Percentiles rank a stretch among this genome's conserved stretches.
phyloP scores from a whole-genome alignment of 2,329 filamentous ascomycete genomes.

The Colletotrichum sp. region DNA sequence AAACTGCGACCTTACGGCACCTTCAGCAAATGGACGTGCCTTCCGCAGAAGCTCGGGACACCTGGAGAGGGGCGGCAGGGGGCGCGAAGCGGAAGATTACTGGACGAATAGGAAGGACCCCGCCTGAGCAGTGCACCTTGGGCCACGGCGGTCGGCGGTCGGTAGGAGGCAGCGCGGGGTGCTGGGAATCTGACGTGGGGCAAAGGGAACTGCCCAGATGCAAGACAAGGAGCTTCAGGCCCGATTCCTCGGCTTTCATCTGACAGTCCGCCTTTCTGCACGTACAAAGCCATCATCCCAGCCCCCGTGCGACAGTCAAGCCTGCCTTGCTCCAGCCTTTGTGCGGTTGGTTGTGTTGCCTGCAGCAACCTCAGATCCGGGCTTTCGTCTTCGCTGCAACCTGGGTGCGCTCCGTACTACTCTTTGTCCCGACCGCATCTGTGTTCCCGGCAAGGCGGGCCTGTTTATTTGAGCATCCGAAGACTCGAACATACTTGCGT shows the following conservation, averaged over 20 bases:
- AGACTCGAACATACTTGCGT: background rate
- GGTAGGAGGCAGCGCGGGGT: slow-evolving; percentile 7
- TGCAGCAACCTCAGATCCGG: background rate
- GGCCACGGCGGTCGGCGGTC: background rate
- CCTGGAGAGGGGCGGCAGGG: background rate
- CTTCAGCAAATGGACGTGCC: background rate
- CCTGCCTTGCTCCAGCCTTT: background rate
- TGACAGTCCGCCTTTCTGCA: slow-evolving; percentile 19
- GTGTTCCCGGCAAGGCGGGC: background rate
- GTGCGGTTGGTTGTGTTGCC: background rate
- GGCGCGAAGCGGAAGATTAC: background rate
- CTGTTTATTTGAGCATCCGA: background rate
- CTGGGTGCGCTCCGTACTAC: background rate
- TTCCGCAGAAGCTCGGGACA: slow-evolving; percentile 7
- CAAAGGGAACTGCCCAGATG: slow-evolving; percentile 16
- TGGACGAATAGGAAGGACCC: slow-evolving; percentile 15
- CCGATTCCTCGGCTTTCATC: slow-evolving; percentile 21
- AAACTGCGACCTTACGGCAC: background rate
- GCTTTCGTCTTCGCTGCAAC: background rate
- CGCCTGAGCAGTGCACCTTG: background rate
- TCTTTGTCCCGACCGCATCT: background rate
- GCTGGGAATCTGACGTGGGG: slow-evolving; percentile 20
- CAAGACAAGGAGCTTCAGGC: slow-evolving; percentile 21
- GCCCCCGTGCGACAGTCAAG: slow-evolving; percentile 3
- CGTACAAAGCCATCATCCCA: slow-evolving; percentile 15